phyloP scores from a whole-genome alignment of 352 stramenopile species.

The Phytopythium mirpurense region DNA sequence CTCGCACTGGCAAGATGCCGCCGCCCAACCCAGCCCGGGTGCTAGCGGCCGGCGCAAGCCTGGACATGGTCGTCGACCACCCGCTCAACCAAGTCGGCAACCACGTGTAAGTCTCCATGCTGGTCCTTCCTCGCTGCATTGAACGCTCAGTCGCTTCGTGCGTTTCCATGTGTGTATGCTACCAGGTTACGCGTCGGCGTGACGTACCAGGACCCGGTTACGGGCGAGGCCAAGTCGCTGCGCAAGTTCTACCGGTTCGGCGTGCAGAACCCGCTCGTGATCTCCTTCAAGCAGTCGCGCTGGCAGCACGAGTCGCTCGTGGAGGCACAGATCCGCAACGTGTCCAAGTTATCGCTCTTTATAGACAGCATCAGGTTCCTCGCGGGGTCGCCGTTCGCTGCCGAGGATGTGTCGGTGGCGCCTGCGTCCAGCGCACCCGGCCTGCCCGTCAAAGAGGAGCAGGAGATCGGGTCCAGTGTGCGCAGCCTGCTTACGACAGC shows the following conservation, averaged over 20 bases:
- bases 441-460: no score
- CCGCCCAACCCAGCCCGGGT: conserved; percentile 73
- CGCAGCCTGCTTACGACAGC: conserved; percentile 24
- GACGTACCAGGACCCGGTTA: conserved; percentile 65
- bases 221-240: conserved; percentile 77
- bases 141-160: neutral
- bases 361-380: conserved; percentile 81
- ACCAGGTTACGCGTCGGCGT: conserved; percentile 73
- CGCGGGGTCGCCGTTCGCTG: conserved; percentile 47
- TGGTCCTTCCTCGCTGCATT: neutral
- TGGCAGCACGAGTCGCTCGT: conserved; percentile 49
- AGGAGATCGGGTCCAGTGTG: neutral
- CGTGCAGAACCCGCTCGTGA: conserved; percentile 86
- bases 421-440: conserved; percentile 13
- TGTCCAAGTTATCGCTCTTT: conserved; percentile 75
- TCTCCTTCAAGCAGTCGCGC: conserved; percentile 79
- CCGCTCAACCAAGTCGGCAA: conserved; percentile 86
- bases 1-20: conserved; percentile 55
- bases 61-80: conserved; percentile 92
- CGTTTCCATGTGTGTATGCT: neutral
- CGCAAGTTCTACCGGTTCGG: conserved; percentile 91
- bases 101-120: conserved; percentile 41
- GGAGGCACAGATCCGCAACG: conserved; percentile 80
- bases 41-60: conserved; percentile 58
- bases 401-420: conserved; percentile 18